These are phyloP conservation scores for Talaromyces ruber DNA, from an alignment of 495 filamentous ascomycete species.

Conservation along the genomic window DNA sequence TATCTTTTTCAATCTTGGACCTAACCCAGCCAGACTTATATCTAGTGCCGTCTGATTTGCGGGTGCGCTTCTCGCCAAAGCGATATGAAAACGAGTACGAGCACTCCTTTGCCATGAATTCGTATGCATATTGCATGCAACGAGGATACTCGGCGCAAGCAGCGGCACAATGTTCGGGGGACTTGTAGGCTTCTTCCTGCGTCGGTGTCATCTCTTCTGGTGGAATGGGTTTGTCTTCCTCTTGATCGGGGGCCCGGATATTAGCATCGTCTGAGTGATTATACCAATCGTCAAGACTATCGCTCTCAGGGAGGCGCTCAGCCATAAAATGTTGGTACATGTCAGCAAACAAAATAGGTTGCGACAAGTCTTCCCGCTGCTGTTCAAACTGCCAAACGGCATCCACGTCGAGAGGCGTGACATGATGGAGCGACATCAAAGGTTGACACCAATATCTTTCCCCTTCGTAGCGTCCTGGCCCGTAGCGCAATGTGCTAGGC, in stretches of 20 bases:
- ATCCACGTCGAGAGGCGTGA: conserved; percentile 42
- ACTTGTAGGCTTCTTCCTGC: conserved; percentile 29
- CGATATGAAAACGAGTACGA: conserved; percentile 6
- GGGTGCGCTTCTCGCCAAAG: background rate
- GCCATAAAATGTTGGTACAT: conserved; percentile 35
- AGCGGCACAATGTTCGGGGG: conserved; percentile 29
- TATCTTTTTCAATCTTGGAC: conserved; percentile 5
- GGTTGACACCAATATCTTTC: conserved; percentile 49
- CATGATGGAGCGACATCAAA: conserved; percentile 52
- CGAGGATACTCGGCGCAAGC: conserved; percentile 27
- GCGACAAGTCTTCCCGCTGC: conserved; percentile 17
- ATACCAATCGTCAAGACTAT: conserved; percentile 34
- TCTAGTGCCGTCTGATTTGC: background rate
- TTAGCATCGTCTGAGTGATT: conserved; percentile 34
- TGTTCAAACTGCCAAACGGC: conserved; percentile 46
- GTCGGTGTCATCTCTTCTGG: conserved; percentile 15
- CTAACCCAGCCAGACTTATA: conserved; percentile 4
- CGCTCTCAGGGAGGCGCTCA: conserved; percentile 17
- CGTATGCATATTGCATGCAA: conserved; percentile 16
- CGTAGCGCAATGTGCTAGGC: conserved; percentile 30
- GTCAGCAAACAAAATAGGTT: conserved; percentile 32
- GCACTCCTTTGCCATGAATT: background rate
- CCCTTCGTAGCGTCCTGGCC: conserved; percentile 9
- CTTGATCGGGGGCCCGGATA: conserved; percentile 23
- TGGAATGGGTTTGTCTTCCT: conserved; percentile 19